A percentile compares a stretch with the other conserved stretches of the same genome.
phyloP scores from a whole-genome alignment of 306 rosid species.

The Inga laurina region DNA sequence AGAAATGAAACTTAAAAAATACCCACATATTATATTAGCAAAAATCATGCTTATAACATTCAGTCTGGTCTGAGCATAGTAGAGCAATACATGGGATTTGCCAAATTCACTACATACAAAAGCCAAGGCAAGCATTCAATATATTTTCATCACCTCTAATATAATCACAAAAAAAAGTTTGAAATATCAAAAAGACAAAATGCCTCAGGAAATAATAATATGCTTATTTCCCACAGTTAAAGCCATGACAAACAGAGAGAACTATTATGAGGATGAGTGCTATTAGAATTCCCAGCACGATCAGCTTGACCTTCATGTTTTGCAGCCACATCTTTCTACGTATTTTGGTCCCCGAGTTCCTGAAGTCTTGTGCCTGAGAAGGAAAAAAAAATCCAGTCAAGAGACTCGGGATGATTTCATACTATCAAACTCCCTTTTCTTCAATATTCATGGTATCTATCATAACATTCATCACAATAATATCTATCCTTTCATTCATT shows the following conservation, averaged over 20 bases:
- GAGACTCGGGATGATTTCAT: too few relatives aligned
- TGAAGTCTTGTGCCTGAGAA: conserved; percentile 89
- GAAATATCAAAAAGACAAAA: conserved; percentile 30
- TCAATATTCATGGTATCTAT: neutral
- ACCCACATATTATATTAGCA: conserved; percentile 16
- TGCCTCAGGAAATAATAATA: neutral
- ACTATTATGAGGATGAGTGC: conserved; percentile 87
- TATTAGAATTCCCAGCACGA: conserved; percentile 88
- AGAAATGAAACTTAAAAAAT: neutral
- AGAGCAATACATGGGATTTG: conserved; percentile 26
- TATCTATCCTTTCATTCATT: neutral
- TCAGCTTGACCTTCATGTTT: conserved; percentile 96
- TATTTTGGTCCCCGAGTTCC: conserved; percentile 77
- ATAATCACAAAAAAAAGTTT: conserved; percentile 33
- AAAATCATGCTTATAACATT: conserved; percentile 31
- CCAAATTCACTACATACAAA: conserved; percentile 52
- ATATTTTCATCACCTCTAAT: conserved; percentile 38
- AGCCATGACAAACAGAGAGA: conserved; percentile 85
- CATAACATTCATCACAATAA: neutral
- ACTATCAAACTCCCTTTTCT: too few relatives aligned
- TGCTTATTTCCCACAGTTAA: conserved; percentile 70
- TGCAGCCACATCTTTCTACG: conserved; percentile 99
- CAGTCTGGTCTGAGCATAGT: conserved; percentile 26
- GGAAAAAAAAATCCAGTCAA: neutral
- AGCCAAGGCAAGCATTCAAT: conserved; percentile 39